Evolutionary conservation across 106 monocot genomes (phyloP).

Genomic region (Acorus calamus): DNA sequence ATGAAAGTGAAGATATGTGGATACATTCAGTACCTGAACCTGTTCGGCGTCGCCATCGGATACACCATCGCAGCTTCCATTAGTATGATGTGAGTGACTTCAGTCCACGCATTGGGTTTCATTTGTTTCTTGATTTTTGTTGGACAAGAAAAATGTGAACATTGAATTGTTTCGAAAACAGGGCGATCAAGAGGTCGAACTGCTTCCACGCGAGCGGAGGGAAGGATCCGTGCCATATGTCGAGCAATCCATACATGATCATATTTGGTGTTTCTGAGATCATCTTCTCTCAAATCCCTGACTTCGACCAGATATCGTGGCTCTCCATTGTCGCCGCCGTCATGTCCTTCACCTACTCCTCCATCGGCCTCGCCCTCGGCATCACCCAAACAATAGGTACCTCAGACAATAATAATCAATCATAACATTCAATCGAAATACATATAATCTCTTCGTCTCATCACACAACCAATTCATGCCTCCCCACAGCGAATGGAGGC

Average conservation of each 20-base stretch:
- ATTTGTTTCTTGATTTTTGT: too few species aligned
- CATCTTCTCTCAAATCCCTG: conserved; percentile 33
- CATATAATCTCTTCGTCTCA: background rate
- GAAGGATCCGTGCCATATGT: conserved; percentile 17
- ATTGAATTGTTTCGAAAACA: conserved; percentile 32
- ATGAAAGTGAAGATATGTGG: conserved; percentile 51
- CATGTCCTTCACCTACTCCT: conserved; percentile 46
- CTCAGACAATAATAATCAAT: background rate
- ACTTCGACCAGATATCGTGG: conserved; percentile 43
- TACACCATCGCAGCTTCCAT: conserved; percentile 77
- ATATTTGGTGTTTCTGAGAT: conserved; percentile 26
- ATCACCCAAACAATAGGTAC: conserved; percentile 32
- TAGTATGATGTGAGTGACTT: conserved; percentile 56
- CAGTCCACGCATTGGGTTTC: background rate
- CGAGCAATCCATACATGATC: conserved; percentile 41
- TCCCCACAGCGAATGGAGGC: conserved; percentile 31
- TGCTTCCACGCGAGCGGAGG: conserved; percentile 29
- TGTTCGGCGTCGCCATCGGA: conserved; percentile 64
- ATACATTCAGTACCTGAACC: conserved; percentile 44
- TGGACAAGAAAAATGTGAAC: too few species aligned
- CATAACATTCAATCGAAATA: background rate
- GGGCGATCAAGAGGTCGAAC: conserved; percentile 26
- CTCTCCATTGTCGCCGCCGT: conserved; percentile 38
- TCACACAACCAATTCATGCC: background rate
- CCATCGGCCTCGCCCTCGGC: conserved; percentile 36